Conservation (phyloP, 768 basidiomycete species). For the Tulasnella sp. region DNA sequence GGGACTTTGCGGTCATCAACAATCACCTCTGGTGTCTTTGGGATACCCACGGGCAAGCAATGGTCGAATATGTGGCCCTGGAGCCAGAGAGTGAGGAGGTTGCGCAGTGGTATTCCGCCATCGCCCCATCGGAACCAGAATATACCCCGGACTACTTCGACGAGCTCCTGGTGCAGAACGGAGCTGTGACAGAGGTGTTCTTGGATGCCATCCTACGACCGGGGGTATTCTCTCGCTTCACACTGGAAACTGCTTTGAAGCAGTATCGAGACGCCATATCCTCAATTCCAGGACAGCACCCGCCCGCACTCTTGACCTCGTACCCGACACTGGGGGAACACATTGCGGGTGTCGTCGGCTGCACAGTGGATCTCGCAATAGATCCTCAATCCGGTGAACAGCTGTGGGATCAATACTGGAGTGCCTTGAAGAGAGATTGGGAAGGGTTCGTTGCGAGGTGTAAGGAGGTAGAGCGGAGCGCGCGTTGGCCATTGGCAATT, state of each 20-base stretch:
- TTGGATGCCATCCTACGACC: constrained; percentile 80
- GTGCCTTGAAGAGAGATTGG: constrained; percentile 86
- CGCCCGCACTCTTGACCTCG: constrained; percentile 54
- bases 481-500: constrained; percentile 72
- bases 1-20: constrained; percentile 65
- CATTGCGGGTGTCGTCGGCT: constrained; percentile 81
- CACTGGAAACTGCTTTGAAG: constrained; percentile 74
- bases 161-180: constrained; percentile 59
- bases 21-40: constrained; percentile 63
- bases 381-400: constrained; percentile 76
- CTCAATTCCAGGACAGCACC: constrained; percentile 52
- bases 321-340: constrained; percentile 69
- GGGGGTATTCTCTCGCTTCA: constrained; percentile 78
- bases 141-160: constrained; percentile 85
- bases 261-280: constrained; percentile 71
- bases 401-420: constrained; percentile 76
- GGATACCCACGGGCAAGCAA: constrained; percentile 74
- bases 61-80: constrained; percentile 56
- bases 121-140: constrained; percentile 55
- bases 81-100: constrained; percentile 39
- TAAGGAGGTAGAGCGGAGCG: constrained; percentile 81
- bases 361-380: constrained; percentile 66
- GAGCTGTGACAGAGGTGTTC: constrained; percentile 70
- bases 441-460: constrained; percentile 91
- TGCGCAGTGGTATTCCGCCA: constrained; percentile 28